phyloP scores from a whole-genome alignment of 495 filamentous ascomycete species.

The Sordaria brevicollis region DNA sequence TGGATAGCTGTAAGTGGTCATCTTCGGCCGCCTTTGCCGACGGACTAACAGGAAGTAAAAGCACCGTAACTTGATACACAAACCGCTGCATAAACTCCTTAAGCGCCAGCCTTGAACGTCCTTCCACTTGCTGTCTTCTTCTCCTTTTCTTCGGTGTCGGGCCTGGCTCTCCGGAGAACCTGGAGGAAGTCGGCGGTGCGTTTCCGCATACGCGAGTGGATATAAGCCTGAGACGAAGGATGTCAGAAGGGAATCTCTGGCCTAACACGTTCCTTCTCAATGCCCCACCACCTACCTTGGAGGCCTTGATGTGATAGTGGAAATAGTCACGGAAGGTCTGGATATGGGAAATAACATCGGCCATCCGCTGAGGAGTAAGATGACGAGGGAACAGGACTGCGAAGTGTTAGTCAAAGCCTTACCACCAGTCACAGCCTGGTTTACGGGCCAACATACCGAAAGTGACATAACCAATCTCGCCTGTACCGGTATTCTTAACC shows the following conservation, averaged over 20 bases:
- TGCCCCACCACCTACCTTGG: slow-evolving; percentile 41
- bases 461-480: slow-evolving; percentile 91
- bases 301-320: slow-evolving; percentile 99
- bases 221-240: slow-evolving; percentile 63
- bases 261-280: background rate
- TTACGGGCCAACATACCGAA: slow-evolving; percentile 55
- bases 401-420: slow-evolving; percentile 10
- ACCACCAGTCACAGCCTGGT: background rate
- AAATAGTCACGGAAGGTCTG: slow-evolving; percentile 99
- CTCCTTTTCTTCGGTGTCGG: slow-evolving; percentile 95
- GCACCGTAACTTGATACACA: background rate
- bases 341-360: slow-evolving; percentile 95
- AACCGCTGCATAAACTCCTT: background rate
- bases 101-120: slow-evolving; percentile 59
- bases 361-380: slow-evolving; percentile 76
- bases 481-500: slow-evolving; percentile 57
- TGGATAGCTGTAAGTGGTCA: background rate
- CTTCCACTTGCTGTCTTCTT: slow-evolving; percentile 95
- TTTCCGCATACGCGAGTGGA: slow-evolving; percentile 94
- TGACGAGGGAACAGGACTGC: slow-evolving; percentile 93
- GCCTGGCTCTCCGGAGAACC: slow-evolving; percentile 82
- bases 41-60: background rate
- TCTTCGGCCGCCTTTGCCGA: background rate
- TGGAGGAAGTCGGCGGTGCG: slow-evolving; percentile 97
- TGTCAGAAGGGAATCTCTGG: slow-evolving; percentile 1